Base-by-base conservation (phyloP, 192 early-diverging fungal genomes). In the Kappamyces sp. region DNA sequence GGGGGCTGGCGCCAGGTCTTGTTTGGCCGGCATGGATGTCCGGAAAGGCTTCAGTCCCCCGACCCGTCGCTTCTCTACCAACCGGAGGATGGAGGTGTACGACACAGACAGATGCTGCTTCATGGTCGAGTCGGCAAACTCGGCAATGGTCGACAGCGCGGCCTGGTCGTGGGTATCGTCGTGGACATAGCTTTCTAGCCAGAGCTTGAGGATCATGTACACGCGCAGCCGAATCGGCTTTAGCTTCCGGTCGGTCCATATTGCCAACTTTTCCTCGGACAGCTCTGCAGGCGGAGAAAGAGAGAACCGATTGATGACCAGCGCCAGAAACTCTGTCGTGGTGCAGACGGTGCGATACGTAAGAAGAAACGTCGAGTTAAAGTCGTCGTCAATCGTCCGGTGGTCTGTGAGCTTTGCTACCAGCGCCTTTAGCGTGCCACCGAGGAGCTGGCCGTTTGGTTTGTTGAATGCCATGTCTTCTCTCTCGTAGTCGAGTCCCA, bases 331-430 rank as follows among this genome's bases (percentile, higher is more conserved):
- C 59, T 90, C 85, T 4, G 72, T 75, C 0, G 91, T 85, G 0
- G 85, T 83, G 2, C 86, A 86, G 62, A 96, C 97, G 6, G 92
- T 91, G 33, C 90, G 89, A 74, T 95, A 99, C 1, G 96, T 96
- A 37, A 99, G 73, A 54, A 99, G 62, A 67, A 99, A 97, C 0
- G 91, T 89, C 32, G 77, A 79, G 36, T 83, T 85, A 71, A 91
- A 97, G 66, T 84, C 85, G 47, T 83, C 66, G 51, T 98, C 93
- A 5, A 49, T 71, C 7, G 62, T 57, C 54, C 87, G 85, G 58
- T 91, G 88, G 40, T 78, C 40, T 0, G 89, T 91, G 42, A 91
- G 57, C 12, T 82, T 73, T 63, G 87, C 86, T 11, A 91, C 75
- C 39, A 91, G 65, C 4, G 83, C 84, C 34, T 78, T 68, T 32